Percentiles rank a stretch among this genome's conserved stretches.
These are phyloP conservation scores for Jamesozyma piceae DNA, from an alignment of 805 yeast genomes.

Conservation along the genomic window DNA sequence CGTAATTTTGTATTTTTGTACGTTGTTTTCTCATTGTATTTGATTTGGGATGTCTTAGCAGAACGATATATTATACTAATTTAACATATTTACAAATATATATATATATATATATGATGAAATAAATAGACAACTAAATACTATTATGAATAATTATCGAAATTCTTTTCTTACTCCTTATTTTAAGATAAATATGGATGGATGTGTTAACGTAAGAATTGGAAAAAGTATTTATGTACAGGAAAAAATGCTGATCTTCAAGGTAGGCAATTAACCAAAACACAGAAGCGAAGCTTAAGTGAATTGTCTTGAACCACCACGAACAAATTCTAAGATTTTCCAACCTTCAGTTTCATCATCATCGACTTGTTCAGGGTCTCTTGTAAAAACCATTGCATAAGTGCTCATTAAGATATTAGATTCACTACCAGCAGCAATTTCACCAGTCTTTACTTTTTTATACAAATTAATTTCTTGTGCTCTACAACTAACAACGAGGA, in stretches of 20 bases:
- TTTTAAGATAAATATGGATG: too few relatives aligned
- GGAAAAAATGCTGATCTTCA: not conserved
- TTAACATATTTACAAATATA: not conserved
- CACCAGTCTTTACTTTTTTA: constrained; percentile 85
- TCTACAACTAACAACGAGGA: constrained; percentile 84
- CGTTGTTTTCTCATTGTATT: too few relatives aligned
- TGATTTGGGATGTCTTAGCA: too few relatives aligned
- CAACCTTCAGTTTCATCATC: constrained; percentile 92
- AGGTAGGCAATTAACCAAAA: too few relatives aligned
- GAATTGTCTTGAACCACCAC: constrained; percentile 86
- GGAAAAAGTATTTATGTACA: not conserved
- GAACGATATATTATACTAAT: not conserved
- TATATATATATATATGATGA: not conserved
- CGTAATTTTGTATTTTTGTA: too few relatives aligned
- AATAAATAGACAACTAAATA: not conserved
- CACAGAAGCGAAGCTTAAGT: constrained; percentile 29
- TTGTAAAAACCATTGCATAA: constrained; percentile 93
- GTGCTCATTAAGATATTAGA: constrained; percentile 86
- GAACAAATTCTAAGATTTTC: constrained; percentile 88
- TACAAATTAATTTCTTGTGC: constrained; percentile 91
- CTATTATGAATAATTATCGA: too few relatives aligned
- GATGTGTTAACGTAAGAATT: not conserved
- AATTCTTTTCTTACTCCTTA: too few relatives aligned
- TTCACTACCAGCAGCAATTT: constrained; percentile 91
- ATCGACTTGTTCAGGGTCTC: constrained; percentile 85